Conservation (phyloP, 2,329 filamentous ascomycete genomes). For the Sporothrix pallida region DNA sequence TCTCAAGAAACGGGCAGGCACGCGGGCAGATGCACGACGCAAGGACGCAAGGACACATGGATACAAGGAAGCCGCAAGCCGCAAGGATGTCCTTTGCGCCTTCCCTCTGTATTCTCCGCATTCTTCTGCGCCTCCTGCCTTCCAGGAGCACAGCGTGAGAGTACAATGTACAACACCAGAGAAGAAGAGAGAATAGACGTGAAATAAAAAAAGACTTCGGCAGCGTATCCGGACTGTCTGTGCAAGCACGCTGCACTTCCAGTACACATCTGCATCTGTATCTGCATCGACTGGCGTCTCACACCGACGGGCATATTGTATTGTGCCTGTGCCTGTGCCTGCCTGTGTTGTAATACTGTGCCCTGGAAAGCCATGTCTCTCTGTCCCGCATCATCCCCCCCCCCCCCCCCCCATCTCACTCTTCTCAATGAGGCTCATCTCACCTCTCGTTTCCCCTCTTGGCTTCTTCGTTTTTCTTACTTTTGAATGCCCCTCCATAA, state of each 20-base stretch:
- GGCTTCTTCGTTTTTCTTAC: not conserved
- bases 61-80: not conserved
- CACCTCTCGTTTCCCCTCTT: not conserved
- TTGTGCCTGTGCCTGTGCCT: not conserved
- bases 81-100: not conserved
- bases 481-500: not conserved
- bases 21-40: not conserved
- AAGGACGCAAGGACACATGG: not conserved
- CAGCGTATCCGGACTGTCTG: not conserved
- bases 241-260: not conserved
- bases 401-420: not conserved
- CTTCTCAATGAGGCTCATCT: not conserved
- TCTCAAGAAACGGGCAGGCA: not conserved
- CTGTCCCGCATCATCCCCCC: too few species aligned
- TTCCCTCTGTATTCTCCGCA: constrained; percentile 10
- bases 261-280: not conserved
- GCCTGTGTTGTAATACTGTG: too few species aligned
- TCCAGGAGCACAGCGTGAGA: not conserved
- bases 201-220: not conserved
- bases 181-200: not conserved
- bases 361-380: too few species aligned
- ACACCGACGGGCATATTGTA: constrained; percentile 11
- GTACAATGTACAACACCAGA: not conserved
- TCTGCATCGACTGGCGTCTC: constrained; percentile 6
- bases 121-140: not conserved